Conservation (phyloP, 352 stramenopile species). For the Nothophytophthora sp. region DNA sequence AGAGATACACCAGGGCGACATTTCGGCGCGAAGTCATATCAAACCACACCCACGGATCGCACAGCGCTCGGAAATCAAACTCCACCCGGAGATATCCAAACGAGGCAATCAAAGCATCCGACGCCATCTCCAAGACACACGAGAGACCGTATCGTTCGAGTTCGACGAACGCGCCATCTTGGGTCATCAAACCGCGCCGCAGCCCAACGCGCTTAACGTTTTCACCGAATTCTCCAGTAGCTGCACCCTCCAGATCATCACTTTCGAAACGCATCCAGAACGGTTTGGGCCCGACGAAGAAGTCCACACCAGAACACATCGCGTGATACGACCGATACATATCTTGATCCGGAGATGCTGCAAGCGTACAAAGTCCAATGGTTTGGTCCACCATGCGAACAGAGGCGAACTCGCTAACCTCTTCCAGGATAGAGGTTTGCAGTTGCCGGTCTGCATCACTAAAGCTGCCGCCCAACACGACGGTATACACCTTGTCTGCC, state of each 20-base stretch:
- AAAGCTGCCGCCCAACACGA: constrained; percentile 39
- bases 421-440: constrained; percentile 27
- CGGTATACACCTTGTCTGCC: constrained; percentile 42
- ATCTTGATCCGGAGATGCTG: constrained; percentile 19
- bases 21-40: constrained; percentile 25
- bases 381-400: constrained; percentile 37
- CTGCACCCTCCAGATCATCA: constrained; percentile 36
- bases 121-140: constrained; percentile 15
- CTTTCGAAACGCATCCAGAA: constrained; percentile 62
- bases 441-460: constrained; percentile 11
- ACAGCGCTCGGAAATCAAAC: constrained; percentile 51
- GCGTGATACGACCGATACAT: constrained; percentile 42
- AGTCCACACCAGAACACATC: constrained; percentile 35
- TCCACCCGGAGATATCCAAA: constrained; percentile 23
- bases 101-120: constrained; percentile 18
- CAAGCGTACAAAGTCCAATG: constrained; percentile 53
- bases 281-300: constrained; percentile 22
- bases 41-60: constrained; percentile 44
- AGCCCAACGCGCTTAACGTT: constrained; percentile 26
- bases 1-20: constrained; percentile 31
- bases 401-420: constrained; percentile 29
- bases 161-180: constrained; percentile 30
- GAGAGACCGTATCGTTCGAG: constrained; percentile 16
- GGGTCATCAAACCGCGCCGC: constrained; percentile 34
- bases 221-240: constrained; percentile 10